Evolutionary conservation across 306 rosid species (phyloP).

Genomic region (Gynostemma pentaphyllum): DNA sequence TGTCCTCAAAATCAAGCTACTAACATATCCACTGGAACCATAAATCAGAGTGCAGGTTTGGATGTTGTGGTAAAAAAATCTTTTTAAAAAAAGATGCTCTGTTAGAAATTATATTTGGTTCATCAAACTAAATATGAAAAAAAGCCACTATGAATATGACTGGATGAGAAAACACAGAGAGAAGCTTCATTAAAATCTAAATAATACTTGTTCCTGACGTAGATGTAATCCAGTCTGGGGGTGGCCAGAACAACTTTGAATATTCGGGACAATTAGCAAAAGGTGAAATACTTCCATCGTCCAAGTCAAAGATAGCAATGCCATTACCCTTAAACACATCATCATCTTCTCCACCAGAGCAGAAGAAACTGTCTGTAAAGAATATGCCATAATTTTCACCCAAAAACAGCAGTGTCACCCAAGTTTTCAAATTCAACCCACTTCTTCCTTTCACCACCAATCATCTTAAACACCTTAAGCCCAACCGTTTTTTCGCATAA

Average conservation of each 20-base stretch:
- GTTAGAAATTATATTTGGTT: not conserved
- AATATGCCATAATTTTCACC: conserved; percentile 65
- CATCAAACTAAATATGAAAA: not conserved
- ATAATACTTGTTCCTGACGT: conserved; percentile 26
- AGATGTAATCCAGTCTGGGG: conserved; percentile 49
- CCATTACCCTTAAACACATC: conserved; percentile 28
- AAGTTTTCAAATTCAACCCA: conserved; percentile 45
- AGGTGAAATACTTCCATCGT: conserved; percentile 26
- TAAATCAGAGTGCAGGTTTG: not conserved
- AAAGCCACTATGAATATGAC: not conserved
- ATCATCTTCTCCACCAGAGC: conserved; percentile 11
- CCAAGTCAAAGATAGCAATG: conserved; percentile 43
- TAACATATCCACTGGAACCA: not conserved
- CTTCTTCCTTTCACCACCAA: conserved; percentile 24
- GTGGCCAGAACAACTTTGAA: conserved; percentile 62
- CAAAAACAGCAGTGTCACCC: conserved; percentile 57
- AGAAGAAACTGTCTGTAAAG: conserved; percentile 42
- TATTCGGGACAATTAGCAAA: conserved; percentile 35
- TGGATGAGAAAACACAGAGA: not conserved
- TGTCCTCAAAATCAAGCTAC: not conserved
- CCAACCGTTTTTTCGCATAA: conserved; percentile 41
- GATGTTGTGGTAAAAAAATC: not conserved
- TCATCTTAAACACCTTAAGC: conserved; percentile 42
- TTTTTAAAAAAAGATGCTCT: too few relatives aligned
- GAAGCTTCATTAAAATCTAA: not conserved